phyloP scores from a whole-genome alignment of 1,284 basidiomycete genomes.

The Sanghuangporus baumii region DNA sequence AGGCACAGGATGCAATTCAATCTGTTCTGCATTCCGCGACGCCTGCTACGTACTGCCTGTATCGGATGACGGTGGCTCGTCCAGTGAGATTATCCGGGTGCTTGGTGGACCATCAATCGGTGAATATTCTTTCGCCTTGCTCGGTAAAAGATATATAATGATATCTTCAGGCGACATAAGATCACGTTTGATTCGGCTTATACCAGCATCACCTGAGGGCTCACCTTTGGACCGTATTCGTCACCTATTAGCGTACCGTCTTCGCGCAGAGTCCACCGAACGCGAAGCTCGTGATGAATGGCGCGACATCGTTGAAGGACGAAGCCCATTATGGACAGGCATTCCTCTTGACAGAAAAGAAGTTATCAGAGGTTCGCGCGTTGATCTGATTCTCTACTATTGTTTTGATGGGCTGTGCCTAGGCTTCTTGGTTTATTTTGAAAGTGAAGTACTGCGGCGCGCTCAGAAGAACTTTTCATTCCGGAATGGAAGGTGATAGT shows the following conservation, averaged over 20 bases:
- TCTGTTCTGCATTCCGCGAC: conserved; percentile 64
- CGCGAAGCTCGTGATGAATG: conserved; percentile 83
- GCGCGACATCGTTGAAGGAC: conserved; percentile 90
- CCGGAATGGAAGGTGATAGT: conserved; percentile 66
- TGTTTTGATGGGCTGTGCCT: background rate
- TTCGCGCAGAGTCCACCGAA: conserved; percentile 65
- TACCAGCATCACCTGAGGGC: conserved; percentile 53
- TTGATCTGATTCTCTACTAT: background rate
- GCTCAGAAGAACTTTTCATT: conserved; percentile 93
- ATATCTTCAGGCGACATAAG: conserved; percentile 64
- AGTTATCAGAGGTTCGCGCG: conserved; percentile 66
- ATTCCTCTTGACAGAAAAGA: conserved; percentile 93
- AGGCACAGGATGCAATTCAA: conserved; percentile 78
- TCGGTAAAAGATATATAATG: background rate
- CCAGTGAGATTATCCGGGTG: conserved; percentile 80
- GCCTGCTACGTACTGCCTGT: conserved; percentile 77
- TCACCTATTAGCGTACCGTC: conserved; percentile 73
- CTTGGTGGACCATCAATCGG: conserved; percentile 80
- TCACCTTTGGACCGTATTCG: conserved; percentile 69
- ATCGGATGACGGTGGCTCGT: conserved; percentile 84
- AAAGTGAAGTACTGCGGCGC: conserved; percentile 78
- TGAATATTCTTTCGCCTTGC: conserved; percentile 26
- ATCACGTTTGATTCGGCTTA: conserved; percentile 76
- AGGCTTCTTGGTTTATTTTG: conserved; percentile 91
- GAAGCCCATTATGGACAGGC: conserved; percentile 78